These are phyloP conservation scores for Suhomyces choctaworum DNA, from an alignment of 1,139 yeast species.

Conservation along the genomic window DNA sequence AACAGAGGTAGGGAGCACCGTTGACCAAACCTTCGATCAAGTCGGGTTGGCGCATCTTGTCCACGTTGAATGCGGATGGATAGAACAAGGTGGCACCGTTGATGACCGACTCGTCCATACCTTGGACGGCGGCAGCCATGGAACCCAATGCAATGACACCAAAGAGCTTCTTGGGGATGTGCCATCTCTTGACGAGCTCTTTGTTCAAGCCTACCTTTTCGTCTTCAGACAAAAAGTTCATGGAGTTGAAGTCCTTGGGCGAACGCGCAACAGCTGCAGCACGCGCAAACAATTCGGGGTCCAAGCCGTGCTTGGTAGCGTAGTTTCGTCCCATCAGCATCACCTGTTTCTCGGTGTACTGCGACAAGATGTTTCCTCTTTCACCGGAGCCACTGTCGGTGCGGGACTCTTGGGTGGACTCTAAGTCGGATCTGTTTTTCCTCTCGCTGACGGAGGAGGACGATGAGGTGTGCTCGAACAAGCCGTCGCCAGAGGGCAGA, in stretches of 20 bases:
- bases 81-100: constrained; percentile 81
- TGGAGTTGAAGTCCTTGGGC: constrained; percentile 59
- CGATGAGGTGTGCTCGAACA: constrained; percentile 24
- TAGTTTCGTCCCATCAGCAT: constrained; percentile 71
- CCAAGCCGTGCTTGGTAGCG: constrained; percentile 61
- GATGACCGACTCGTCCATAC: constrained; percentile 88
- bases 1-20: constrained; percentile 79
- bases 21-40: constrained; percentile 77
- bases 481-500: constrained; percentile 17
- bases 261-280: constrained; percentile 78
- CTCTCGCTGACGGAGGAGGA: constrained; percentile 22
- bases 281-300: constrained; percentile 62
- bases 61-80: constrained; percentile 49
- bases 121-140: constrained; percentile 89
- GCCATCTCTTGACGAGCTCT: constrained; percentile 64
- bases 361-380: constrained; percentile 58
- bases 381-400: constrained; percentile 28
- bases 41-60: constrained; percentile 48
- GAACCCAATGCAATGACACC: constrained; percentile 73
- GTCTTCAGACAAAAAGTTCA: constrained; percentile 56
- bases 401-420: constrained; percentile 23
- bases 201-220: constrained; percentile 59
- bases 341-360: constrained; percentile 64
- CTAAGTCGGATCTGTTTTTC: constrained; percentile 25
- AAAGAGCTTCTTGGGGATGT: constrained; percentile 58